Base-by-base conservation (phyloP, 2,329 filamentous ascomycete genomes). In the Plenodomus tracheiphilus region DNA sequence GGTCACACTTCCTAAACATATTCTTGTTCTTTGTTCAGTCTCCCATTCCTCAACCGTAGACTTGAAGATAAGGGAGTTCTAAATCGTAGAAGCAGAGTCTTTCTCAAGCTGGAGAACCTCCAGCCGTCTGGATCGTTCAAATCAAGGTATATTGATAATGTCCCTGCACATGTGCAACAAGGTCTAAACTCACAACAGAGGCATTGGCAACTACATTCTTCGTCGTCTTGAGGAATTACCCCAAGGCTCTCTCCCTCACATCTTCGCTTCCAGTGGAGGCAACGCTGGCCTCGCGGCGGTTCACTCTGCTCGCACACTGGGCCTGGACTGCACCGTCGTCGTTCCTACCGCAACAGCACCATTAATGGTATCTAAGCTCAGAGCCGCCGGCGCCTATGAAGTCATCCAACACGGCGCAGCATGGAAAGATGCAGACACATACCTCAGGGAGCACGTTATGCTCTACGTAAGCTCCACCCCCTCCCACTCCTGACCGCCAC, bases 41-140 rank as follows among this genome's bases (percentile, higher is more conserved):
- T 36, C 16, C 30, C 36, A 13, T 28, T 20, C n/a, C n/a, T n/a
- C n/a, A n/a, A n/a, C n/a, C n/a, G n/a, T n/a, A n/a, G n/a, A n/a
- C n/a, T n/a, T n/a, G n/a, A n/a, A n/a, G n/a, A n/a, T n/a, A n/a
- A n/a, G n/a, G n/a, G n/a, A n/a, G n/a, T n/a, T n/a, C n/a, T 74
- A 74, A 75, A 69, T 69, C 64, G 65, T 59, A 75, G 68, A 71
- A 79, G 88, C 77, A 86, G 88, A 75, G 84, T 95, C 71, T 89
- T 88, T 71, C 84, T 95, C 64, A 95, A 95, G 72, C 83, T 94
- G 54, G 90, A 95, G 63, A 89, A 88, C 68, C 82, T 91, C 46
- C 91, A 96, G 66, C 91, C 90, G 4, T 88, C 87, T 18, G 88
- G 88, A 55, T 92, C 88, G 34, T 96, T 95, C 83, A 94, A 95